Base-by-base conservation (phyloP, 257 asterid genomes). In the Schizonepeta tenuifolia region DNA sequence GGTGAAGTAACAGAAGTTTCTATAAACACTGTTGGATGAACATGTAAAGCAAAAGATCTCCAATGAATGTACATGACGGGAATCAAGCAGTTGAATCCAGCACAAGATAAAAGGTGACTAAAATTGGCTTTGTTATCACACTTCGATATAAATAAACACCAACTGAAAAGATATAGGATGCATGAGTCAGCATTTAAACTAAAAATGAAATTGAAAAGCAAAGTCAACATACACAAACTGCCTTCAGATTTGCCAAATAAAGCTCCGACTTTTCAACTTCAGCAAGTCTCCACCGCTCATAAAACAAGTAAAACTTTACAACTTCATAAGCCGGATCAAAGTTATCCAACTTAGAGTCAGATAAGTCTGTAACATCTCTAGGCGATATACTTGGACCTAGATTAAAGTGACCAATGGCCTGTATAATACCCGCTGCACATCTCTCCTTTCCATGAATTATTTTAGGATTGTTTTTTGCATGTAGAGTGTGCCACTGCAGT, bases 371-470 rank as follows among this genome's bases (percentile, higher is more conserved):
- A 72, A 88, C 85, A 80, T 95, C 99, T 77, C 96, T 80, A n/a
- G 90, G 96, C 69, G 99, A 83, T 74, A 73, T 79, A 75, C 84
- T 82, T 49, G 98, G 97, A 75, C 99, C 99, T 1, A 95, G 89
- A 72, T 87, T 86, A 78, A 95, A 95, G 78, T 90, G 98, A 62
- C 94, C 94, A 57, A 95, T 90, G 76, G 98, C 96, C 83, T 95
- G 92, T 77, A 95, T 88, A 73, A 95, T 95, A 65, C 99, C 99
- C 0, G 91, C 95, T 46, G 98, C 99, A 84, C 99, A 95, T 82
- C 96, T 88, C 87, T 90, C 98, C 28, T 90, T 84, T 11, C 96
- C 98, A 70, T 92, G 98, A 72, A 95, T 80, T 74, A 92, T 81
- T 82, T 86, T 95, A 35, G 90, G 86, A 85, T 88, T 95, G 78